Evolutionary conservation across 2,329 filamentous ascomycete species (phyloP).

Genomic region (Fusarium sp.): DNA sequence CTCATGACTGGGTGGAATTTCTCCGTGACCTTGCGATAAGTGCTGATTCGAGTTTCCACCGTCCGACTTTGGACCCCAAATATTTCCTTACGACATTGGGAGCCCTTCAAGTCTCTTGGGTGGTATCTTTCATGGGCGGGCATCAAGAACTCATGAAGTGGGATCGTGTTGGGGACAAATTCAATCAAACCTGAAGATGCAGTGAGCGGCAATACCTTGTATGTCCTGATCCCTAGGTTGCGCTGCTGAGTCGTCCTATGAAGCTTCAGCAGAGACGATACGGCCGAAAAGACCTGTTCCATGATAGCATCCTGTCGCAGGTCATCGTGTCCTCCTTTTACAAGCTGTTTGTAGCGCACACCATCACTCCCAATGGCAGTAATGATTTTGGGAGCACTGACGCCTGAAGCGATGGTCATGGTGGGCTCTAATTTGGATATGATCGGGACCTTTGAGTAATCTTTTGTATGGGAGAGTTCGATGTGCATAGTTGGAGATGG

Average conservation of each 20-base stretch:
- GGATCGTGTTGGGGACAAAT: conserved; percentile 93
- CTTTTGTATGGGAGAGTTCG: conserved; percentile 74
- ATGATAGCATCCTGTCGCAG: conserved; percentile 97
- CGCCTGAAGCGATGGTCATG: conserved; percentile 87
- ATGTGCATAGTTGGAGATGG: conserved; percentile 93
- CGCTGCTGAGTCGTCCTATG: conserved; percentile 89
- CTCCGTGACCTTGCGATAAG: conserved; percentile 81
- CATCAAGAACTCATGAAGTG: conserved; percentile 90
- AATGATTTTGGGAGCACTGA: conserved; percentile 94
- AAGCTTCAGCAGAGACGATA: conserved; percentile 87
- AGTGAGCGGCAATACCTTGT: conserved; percentile 94
- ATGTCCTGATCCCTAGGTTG: conserved; percentile 90
- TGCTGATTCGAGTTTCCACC: conserved; percentile 75
- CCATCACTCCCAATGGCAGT: conserved; percentile 84
- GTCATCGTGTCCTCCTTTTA: conserved; percentile 96
- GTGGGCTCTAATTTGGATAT: conserved; percentile 77
- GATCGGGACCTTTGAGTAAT: conserved; percentile 82
- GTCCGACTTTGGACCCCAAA: conserved; percentile 75
- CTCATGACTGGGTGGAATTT: conserved; percentile 92
- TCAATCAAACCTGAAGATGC: conserved; percentile 91
- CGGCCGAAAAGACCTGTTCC: conserved; percentile 98
- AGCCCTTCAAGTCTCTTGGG: conserved; percentile 82
- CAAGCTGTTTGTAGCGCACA: conserved; percentile 83
- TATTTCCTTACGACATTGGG: conserved; percentile 83
- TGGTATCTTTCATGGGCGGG: conserved; percentile 89